phyloP scores from a whole-genome alignment of 2,329 filamentous ascomycete genomes.

The Trichoderma sp. region DNA sequence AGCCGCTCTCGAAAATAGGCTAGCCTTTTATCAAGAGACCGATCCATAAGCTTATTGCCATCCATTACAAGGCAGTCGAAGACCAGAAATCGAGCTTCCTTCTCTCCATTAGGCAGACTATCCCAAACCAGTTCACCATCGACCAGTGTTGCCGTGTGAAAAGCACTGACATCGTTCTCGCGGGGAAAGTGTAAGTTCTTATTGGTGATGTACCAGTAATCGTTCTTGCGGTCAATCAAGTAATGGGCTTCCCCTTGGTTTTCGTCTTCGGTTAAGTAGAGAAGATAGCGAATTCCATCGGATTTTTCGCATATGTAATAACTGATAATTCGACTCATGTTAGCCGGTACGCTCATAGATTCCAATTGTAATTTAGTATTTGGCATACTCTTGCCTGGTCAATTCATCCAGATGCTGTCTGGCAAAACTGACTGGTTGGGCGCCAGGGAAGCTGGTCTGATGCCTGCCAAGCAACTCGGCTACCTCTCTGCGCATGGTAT shows the following conservation, averaged over 20 bases:
- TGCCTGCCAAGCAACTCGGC: slow-evolving; percentile 69
- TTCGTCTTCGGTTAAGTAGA: slow-evolving; percentile 75
- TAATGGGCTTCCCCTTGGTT: slow-evolving; percentile 69
- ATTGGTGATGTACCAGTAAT: slow-evolving; percentile 81
- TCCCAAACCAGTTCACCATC: slow-evolving; percentile 95
- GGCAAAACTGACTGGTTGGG: slow-evolving; percentile 91
- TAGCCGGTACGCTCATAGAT: background rate
- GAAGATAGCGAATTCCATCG: slow-evolving; percentile 90
- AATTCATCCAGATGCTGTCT: slow-evolving; percentile 80
- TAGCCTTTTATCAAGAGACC: slow-evolving; percentile 82
- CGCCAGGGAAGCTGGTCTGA: slow-evolving; percentile 73
- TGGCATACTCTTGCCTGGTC: slow-evolving; percentile 65
- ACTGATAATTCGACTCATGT: slow-evolving; percentile 37
- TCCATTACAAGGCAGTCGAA: slow-evolving; percentile 91
- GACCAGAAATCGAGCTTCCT: slow-evolving; percentile 78
- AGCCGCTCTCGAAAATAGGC: slow-evolving; percentile 80
- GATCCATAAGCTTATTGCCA: slow-evolving; percentile 68
- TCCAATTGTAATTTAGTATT: background rate
- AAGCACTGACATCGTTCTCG: slow-evolving; percentile 59
- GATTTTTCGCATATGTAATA: slow-evolving; percentile 99
- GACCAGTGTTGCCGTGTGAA: slow-evolving; percentile 77
- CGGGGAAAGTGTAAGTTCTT: slow-evolving; percentile 76
- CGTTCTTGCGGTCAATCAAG: slow-evolving; percentile 95
- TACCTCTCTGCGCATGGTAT: slow-evolving; percentile 66
- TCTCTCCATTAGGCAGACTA: slow-evolving; percentile 61